Percentiles rank a stretch among this genome's conserved stretches.
Evolutionary conservation across 768 basidiomycete genomes (phyloP).

Genomic region (Trametopsis cervina): DNA sequence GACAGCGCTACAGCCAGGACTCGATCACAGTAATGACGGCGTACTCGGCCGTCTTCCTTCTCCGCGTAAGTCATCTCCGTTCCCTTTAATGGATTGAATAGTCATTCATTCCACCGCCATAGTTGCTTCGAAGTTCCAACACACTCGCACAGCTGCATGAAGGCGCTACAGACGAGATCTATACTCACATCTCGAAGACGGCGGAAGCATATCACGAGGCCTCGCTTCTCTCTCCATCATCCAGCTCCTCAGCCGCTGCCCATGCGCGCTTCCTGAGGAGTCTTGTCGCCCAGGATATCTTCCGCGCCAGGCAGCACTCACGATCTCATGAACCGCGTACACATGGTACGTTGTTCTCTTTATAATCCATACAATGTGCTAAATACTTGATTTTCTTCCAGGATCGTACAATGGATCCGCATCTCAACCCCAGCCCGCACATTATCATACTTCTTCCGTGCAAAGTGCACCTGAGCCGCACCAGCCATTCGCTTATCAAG

Average conservation of each 20-base stretch:
- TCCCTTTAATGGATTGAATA: not conserved
- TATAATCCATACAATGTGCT: not conserved
- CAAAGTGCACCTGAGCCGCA: not conserved
- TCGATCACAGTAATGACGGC: constrained; percentile 82
- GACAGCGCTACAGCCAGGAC: constrained; percentile 78
- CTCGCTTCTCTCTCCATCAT: constrained; percentile 52
- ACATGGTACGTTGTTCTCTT: not conserved
- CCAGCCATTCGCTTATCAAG: not conserved
- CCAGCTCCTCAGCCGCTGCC: constrained; percentile 49
- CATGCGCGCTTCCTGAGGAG: constrained; percentile 76
- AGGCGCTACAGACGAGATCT: constrained; percentile 56
- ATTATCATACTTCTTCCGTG: not conserved
- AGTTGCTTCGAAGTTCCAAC: constrained; percentile 67
- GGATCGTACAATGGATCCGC: not conserved
- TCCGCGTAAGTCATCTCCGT: constrained; percentile 46
- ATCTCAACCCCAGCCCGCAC: not conserved
- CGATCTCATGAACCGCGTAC: constrained; percentile 2
- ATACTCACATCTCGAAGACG: constrained; percentile 56
- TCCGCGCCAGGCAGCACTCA: constrained; percentile 35
- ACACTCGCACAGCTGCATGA: constrained; percentile 52
- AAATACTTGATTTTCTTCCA: not conserved
- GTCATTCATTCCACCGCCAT: constrained; percentile 10
- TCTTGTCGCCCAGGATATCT: constrained; percentile 57
- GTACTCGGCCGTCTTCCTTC: constrained; percentile 74
- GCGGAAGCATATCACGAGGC: constrained; percentile 77